Percentiles rank a stretch among this genome's conserved stretches.
phyloP scores from a whole-genome alignment of 1,284 basidiomycete genomes.

The Pseudozyma hubeiensis region DNA sequence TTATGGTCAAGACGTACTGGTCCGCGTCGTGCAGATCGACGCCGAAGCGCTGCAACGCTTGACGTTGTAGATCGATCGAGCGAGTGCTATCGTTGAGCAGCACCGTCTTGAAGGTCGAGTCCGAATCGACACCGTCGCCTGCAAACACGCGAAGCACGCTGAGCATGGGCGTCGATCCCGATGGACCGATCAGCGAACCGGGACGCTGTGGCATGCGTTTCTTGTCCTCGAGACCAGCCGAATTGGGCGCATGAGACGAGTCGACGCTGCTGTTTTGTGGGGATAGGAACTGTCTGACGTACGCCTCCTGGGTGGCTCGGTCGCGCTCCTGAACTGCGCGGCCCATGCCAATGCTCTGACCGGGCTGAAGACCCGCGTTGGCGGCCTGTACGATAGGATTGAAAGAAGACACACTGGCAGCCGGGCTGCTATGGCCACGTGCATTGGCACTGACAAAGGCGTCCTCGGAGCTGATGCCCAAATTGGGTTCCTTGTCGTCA shows the following conservation, averaged over 20 bases:
- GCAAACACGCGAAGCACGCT: conserved; percentile 95
- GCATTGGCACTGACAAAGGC: conserved; percentile 13
- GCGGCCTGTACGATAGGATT: conserved; percentile 35
- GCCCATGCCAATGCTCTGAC: conserved; percentile 54
- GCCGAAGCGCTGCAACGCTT: conserved; percentile 92
- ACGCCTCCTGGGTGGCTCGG: conserved; percentile 57
- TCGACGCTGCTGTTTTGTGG: conserved; percentile 34
- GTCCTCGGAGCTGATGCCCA: conserved; percentile 54
- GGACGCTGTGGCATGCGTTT: conserved; percentile 50
- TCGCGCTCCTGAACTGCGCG: conserved; percentile 59
- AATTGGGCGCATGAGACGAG: conserved; percentile 11
- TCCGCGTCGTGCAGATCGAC: conserved; percentile 71
- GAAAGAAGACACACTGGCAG: conserved; percentile 8
- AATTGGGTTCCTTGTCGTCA: conserved; percentile 47
- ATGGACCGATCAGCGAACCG: conserved; percentile 66
- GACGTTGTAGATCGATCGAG: conserved; percentile 83
- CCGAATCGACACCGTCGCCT: conserved; percentile 81
- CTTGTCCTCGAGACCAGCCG: conserved; percentile 16
- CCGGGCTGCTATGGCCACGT: conserved; percentile 26
- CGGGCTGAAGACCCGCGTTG: conserved; percentile 40
- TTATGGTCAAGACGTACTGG: conserved; percentile 86
- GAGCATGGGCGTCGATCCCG: conserved; percentile 79
- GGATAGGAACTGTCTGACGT: conserved; percentile 58
- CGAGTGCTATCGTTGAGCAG: conserved; percentile 87
- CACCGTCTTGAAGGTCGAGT: conserved; percentile 97